Evolutionary conservation across 805 yeast species (phyloP).

Genomic region (Hanseniaspora thailandica): DNA sequence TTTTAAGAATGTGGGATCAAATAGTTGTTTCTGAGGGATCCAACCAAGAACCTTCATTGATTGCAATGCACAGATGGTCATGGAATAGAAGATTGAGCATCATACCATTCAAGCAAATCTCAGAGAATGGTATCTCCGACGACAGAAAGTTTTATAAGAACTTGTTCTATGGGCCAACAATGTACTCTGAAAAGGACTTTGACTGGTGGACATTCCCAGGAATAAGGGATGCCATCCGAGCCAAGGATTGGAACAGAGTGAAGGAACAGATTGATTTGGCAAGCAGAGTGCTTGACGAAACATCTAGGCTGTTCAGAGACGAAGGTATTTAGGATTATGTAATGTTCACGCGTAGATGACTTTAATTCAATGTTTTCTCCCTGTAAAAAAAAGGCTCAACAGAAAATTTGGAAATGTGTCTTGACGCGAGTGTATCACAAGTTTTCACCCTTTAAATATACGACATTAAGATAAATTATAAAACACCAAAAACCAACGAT

Average conservation of each 20-base stretch:
- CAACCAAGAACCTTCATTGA: conserved; percentile 61
- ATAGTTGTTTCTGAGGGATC: conserved; percentile 36
- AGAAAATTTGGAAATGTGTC: too few relatives aligned
- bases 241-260: conserved; percentile 40
- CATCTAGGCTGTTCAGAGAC: conserved; percentile 27
- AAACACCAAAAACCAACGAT: not conserved
- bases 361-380: not conserved
- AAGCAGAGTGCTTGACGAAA: conserved; percentile 28
- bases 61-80: conserved; percentile 62
- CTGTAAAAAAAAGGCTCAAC: not conserved
- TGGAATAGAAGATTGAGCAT: conserved; percentile 61
- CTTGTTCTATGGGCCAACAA: conserved; percentile 56
- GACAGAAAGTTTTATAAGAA: conserved; percentile 56
- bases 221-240: conserved; percentile 53
- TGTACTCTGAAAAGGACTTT: conserved; percentile 32
- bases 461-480: not conserved
- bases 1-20: conserved; percentile 55
- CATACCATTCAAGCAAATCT: conserved; percentile 44
- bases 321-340: conserved; percentile 18
- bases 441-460: too few relatives aligned
- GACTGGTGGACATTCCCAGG: conserved; percentile 64
- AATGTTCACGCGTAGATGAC: too few relatives aligned
- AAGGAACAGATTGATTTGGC: conserved; percentile 41
- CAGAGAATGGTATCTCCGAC: conserved; percentile 33
- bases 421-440: too few relatives aligned